A percentile compares a stretch with the other conserved stretches of the same genome.
These are phyloP conservation scores for Phytophthora hibernalis DNA, from an alignment of 352 stramenopile genomes.

Conservation along the genomic window DNA sequence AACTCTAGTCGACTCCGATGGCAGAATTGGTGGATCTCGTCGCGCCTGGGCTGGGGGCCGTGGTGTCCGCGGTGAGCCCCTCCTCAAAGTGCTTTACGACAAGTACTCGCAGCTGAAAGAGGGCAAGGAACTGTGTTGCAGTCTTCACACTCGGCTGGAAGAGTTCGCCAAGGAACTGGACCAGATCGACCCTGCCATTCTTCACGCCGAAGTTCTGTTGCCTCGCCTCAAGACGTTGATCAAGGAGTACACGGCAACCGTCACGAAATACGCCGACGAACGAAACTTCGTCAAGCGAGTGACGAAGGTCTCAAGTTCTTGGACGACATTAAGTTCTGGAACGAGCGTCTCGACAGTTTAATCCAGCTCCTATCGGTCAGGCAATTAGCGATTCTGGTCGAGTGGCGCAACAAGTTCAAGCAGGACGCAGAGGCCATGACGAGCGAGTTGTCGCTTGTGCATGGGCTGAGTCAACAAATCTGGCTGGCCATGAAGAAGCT, in stretches of 20 bases:
- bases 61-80: neutral
- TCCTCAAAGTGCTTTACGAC: neutral
- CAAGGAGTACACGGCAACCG: neutral
- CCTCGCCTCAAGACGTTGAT: slow-evolving; percentile 14
- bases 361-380: slow-evolving; percentile 6
- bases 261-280: slow-evolving; percentile 12
- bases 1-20: neutral
- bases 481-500: slow-evolving; percentile 11
- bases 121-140: neutral
- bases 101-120: neutral
- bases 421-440: slow-evolving; percentile 1
- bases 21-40: no score
- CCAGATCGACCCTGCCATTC: slow-evolving; percentile 9
- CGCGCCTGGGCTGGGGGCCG: no score
- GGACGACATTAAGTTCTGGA: slow-evolving; percentile 26
- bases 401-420: slow-evolving; percentile 30
- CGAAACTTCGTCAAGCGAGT: slow-evolving; percentile 22
- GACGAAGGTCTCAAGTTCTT: slow-evolving; percentile 16
- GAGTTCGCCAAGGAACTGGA: neutral
- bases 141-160: neutral
- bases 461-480: slow-evolving; percentile 15
- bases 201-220: slow-evolving; percentile 22
- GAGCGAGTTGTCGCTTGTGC: neutral
- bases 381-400: slow-evolving; percentile 9
- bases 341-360: slow-evolving; percentile 27